Percentiles rank a stretch among this genome's conserved stretches.
phyloP scores from a whole-genome alignment of 352 stramenopile species.

The Phytophthora pluvialis region DNA sequence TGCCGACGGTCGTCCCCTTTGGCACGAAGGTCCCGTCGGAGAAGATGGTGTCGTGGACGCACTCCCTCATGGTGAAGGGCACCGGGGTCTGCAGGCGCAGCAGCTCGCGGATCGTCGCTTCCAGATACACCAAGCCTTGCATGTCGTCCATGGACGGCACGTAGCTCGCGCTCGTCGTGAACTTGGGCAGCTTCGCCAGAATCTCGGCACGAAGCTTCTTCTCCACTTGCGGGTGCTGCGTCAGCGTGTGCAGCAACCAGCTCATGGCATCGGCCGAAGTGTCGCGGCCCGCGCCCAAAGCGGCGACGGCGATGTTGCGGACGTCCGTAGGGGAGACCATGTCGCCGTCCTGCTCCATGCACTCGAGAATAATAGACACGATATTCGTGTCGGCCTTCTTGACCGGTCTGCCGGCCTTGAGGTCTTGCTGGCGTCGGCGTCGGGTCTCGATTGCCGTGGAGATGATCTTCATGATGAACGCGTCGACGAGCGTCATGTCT shows the following conservation, averaged over 20 bases:
- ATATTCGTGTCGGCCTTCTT: slow-evolving; percentile 27
- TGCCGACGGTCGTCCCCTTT: slow-evolving; percentile 49
- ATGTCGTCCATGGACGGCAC: slow-evolving; percentile 57
- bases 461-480: slow-evolving; percentile 51
- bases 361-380: slow-evolving; percentile 42
- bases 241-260: slow-evolving; percentile 77
- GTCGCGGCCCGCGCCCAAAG: slow-evolving; percentile 70
- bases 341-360: slow-evolving; percentile 33
- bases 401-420: slow-evolving; percentile 16
- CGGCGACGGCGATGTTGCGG: slow-evolving; percentile 70
- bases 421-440: slow-evolving; percentile 19
- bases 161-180: slow-evolving; percentile 28
- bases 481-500: slow-evolving; percentile 37
- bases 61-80: slow-evolving; percentile 40
- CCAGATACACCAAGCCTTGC: slow-evolving; percentile 57
- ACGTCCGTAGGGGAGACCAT: slow-evolving; percentile 45
- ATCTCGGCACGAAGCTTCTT: slow-evolving; percentile 54
- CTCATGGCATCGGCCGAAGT: slow-evolving; percentile 59
- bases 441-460: slow-evolving; percentile 34
- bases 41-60: slow-evolving; percentile 54
- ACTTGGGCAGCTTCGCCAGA: slow-evolving; percentile 40
- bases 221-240: slow-evolving; percentile 50
- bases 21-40: slow-evolving; percentile 73
- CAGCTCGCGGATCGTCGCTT: slow-evolving; percentile 65
- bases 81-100: slow-evolving; percentile 69